Conservation (phyloP, 768 basidiomycete species). For the Lanmaoa pseudosensibilis region DNA sequence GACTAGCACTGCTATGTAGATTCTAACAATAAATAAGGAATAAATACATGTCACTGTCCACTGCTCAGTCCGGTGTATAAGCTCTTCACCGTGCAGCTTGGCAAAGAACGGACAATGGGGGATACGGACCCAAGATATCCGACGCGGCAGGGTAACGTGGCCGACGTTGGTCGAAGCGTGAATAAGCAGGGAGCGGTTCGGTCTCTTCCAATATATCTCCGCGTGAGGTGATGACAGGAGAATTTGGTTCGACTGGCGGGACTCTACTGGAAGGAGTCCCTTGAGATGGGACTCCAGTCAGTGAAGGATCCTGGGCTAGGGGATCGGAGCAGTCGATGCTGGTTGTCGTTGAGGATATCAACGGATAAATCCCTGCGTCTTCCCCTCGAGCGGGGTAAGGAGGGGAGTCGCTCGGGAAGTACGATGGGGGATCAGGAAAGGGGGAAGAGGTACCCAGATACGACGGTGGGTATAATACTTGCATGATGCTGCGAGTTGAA, state of each 20-base stretch:
- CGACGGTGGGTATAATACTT: slow-evolving; percentile 30
- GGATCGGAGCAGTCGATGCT: not conserved
- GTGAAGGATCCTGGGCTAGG: slow-evolving; percentile 11
- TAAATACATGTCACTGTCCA: not conserved
- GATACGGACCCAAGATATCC: slow-evolving; percentile 30
- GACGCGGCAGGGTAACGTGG: slow-evolving; percentile 19
- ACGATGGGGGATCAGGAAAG: slow-evolving; percentile 23
- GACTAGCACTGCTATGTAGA: not conserved
- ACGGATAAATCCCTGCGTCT: not conserved
- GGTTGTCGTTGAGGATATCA: not conserved
- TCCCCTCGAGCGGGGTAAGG: not conserved
- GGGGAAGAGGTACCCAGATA: slow-evolving; percentile 8
- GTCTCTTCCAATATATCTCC: slow-evolving; percentile 2
- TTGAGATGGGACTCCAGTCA: slow-evolving; percentile 20
- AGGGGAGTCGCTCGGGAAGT: slow-evolving; percentile 8
- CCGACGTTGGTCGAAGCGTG: slow-evolving; percentile 26
- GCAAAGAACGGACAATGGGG: slow-evolving; percentile 17
- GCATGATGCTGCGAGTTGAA: slow-evolving; percentile 21
- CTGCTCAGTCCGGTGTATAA: not conserved
- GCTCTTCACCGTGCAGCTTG: not conserved
- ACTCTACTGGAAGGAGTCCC: not conserved
- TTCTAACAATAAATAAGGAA: slow-evolving; percentile 3
- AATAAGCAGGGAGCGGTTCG: slow-evolving; percentile 27
- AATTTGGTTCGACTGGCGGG: not conserved
- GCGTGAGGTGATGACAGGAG: not conserved